A percentile compares a stretch with the other conserved stretches of the same genome.
Conservation (phyloP, 225 moss, liverwort and hornwort genomes). For the Straminergon stramineum region DNA sequence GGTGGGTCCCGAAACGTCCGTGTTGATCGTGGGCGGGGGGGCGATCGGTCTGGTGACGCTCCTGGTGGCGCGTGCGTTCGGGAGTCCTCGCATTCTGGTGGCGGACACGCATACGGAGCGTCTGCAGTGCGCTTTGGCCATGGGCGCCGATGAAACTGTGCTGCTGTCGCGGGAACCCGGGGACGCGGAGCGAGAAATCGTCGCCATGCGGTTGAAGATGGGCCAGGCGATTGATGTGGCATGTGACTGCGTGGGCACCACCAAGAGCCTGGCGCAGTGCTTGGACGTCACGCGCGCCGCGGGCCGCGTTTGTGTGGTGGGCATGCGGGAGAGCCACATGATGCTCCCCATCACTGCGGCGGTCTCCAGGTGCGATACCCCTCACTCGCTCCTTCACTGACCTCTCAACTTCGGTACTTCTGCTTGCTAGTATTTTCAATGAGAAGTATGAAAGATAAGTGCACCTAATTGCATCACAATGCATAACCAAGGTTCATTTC, state of each 20-base stretch:
- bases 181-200: slow-evolving; percentile 29
- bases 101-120: slow-evolving; percentile 53
- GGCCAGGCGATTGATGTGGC: slow-evolving; percentile 46
- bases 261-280: slow-evolving; percentile 51
- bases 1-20: slow-evolving; percentile 45
- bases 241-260: slow-evolving; percentile 64
- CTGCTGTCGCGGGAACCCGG: slow-evolving; percentile 25
- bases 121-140: slow-evolving; percentile 33
- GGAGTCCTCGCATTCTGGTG: slow-evolving; percentile 46
- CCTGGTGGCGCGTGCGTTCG: slow-evolving; percentile 65
- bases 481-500: not conserved
- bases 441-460: too few relatives aligned
- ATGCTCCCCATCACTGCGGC: slow-evolving; percentile 45
- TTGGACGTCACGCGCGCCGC: slow-evolving; percentile 51
- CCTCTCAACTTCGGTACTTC: not conserved
- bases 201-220: slow-evolving; percentile 31
- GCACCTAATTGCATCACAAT: not conserved
- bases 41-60: slow-evolving; percentile 78
- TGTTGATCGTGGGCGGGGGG: slow-evolving; percentile 69
- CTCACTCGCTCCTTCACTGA: not conserved
- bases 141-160: slow-evolving; percentile 54
- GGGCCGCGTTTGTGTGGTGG: slow-evolving; percentile 62
- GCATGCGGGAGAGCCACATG: slow-evolving; percentile 76
- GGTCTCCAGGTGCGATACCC: slow-evolving; percentile 36
- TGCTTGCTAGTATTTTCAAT: not conserved